These are phyloP conservation scores for Protomyces gravidus DNA, from an alignment of 1,139 yeast genomes.

Conservation along the genomic window DNA sequence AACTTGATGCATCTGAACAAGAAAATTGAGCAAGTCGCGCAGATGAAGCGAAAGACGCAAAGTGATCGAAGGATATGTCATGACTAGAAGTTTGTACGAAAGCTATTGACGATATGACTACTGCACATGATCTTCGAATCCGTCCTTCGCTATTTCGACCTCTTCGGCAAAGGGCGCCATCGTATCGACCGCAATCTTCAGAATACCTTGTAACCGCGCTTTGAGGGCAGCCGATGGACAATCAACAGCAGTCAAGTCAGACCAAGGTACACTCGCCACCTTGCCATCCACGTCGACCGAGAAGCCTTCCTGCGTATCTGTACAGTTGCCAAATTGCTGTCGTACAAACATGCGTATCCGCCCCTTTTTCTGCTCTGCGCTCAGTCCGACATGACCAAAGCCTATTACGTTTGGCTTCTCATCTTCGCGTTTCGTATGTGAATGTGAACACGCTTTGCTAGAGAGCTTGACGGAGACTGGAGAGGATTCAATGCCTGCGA, in stretches of 20 bases:
- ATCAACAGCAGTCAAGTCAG: conserved; percentile 57
- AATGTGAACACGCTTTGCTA: conserved; percentile 44
- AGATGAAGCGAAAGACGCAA: too few relatives aligned
- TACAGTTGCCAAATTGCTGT: conserved; percentile 83
- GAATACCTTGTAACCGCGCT: conserved; percentile 76
- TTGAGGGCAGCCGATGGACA: conserved; percentile 73
- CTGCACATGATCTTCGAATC: neutral
- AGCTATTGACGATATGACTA: too few relatives aligned
- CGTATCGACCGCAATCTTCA: conserved; percentile 69
- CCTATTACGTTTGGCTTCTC: conserved; percentile 32
- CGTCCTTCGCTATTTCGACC: neutral
- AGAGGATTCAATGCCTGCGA: conserved; percentile 86
- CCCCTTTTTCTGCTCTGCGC: conserved; percentile 51
- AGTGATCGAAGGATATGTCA: too few relatives aligned
- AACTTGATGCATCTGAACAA: too few relatives aligned
- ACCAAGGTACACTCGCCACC: conserved; percentile 66
- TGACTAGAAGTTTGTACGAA: too few relatives aligned
- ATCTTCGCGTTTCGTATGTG: conserved; percentile 11
- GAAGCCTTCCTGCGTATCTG: conserved; percentile 44
- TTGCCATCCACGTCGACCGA: conserved; percentile 64
- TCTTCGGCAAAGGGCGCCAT: conserved; percentile 65
- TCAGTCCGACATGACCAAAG: conserved; percentile 35
- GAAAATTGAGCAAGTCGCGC: too few relatives aligned
- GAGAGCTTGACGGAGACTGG: conserved; percentile 81
- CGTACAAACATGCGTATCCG: conserved; percentile 61